These are phyloP conservation scores for Verticillium alfalfae DNA, from an alignment of 2,329 filamentous ascomycete species.

Conservation along the genomic window DNA sequence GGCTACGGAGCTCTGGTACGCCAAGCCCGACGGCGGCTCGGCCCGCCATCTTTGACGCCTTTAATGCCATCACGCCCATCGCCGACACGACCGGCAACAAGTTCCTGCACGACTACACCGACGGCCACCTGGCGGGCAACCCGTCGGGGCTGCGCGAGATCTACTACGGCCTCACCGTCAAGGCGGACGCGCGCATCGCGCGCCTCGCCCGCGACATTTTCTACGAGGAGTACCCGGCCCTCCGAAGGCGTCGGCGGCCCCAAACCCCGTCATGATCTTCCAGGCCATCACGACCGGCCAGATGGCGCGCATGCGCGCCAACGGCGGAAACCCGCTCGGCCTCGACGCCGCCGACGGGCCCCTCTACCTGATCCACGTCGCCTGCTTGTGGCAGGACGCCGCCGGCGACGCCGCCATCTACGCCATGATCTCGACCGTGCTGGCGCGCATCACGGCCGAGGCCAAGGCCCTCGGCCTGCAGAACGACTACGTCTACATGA, in stretches of 20 bases:
- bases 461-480: conserved; percentile 6
- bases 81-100: conserved; percentile 17
- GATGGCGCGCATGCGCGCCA: conserved; percentile 24
- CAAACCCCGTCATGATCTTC: conserved; percentile 20
- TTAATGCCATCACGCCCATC: conserved; percentile 22
- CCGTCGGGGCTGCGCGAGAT: conserved; percentile 15
- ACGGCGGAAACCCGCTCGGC: conserved; percentile 31
- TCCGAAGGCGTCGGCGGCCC: conserved; percentile 14
- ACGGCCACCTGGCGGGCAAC: background rate
- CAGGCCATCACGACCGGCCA: conserved; percentile 35
- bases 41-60: conserved; percentile 30
- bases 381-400: conserved; percentile 14
- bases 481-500: conserved; percentile 29
- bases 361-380: conserved; percentile 13
- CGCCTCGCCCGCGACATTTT: conserved; percentile 10
- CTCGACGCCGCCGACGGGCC: conserved; percentile 20
- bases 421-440: conserved; percentile 4
- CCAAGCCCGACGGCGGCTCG: conserved; percentile 22
- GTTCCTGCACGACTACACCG: conserved; percentile 10
- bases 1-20: conserved; percentile 27
- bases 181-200: conserved; percentile 13
- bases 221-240: conserved; percentile 4
- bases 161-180: conserved; percentile 13
- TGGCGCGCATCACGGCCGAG: background rate
- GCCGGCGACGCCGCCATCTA: conserved; percentile 13